Evolutionary conservation across 345 rosid genomes (phyloP).

Genomic region (Eucalyptus decipiens): DNA sequence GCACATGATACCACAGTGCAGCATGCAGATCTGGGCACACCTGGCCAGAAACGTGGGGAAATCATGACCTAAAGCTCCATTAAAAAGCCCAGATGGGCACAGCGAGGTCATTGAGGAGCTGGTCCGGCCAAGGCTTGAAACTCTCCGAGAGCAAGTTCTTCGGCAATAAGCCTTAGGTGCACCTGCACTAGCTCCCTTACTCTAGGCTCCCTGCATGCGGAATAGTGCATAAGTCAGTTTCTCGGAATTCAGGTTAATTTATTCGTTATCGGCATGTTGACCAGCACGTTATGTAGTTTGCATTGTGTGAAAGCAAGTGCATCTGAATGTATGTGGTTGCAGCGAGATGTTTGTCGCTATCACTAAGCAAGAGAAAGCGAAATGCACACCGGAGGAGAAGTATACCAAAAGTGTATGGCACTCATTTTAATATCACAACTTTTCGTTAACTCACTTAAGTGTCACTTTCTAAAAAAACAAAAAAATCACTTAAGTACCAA

Average conservation of each 20-base stretch:
- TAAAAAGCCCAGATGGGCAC: background rate
- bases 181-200: constrained; percentile 71
- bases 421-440: too few species aligned
- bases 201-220: constrained; percentile 52
- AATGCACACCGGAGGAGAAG: accelerated
- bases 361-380: background rate
- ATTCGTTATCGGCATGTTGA: background rate
- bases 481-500: too few species aligned
- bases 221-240: background rate
- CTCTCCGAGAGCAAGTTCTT: constrained; percentile 60
- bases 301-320: background rate
- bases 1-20: background rate
- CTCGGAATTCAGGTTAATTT: background rate
- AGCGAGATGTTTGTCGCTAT: background rate
- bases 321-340: background rate
- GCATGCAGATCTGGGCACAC: background rate
- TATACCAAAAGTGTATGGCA: accelerated
- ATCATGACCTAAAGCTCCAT: background rate
- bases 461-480: too few species aligned
- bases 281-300: background rate
- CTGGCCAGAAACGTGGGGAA: background rate
- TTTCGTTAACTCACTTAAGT: too few species aligned
- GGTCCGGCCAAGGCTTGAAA: background rate
- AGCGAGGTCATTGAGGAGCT: background rate
- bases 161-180: constrained; percentile 46